Conservation (phyloP, 129 eudicot species). For the Escallonia rubra region DNA sequence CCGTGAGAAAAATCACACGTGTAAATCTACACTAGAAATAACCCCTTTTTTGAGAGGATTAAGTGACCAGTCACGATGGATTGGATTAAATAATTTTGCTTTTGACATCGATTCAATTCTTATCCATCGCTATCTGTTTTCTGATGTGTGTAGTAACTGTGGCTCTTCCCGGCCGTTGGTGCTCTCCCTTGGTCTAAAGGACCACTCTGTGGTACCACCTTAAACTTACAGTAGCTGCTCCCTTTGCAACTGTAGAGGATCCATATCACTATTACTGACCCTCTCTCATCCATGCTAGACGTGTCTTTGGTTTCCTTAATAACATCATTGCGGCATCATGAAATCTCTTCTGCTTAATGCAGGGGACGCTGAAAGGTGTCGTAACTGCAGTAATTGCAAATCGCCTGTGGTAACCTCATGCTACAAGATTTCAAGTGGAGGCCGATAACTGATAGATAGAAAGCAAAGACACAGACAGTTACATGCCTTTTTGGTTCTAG, state of each 20-base stretch:
- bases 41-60: too few species aligned
- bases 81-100: too few species aligned
- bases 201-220: slow-evolving; percentile 69
- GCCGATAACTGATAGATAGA: too few species aligned
- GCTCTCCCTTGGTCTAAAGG: slow-evolving; percentile 84
- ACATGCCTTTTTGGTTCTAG: too few species aligned
- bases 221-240: not conserved
- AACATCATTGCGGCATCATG: not conserved
- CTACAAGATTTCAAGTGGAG: not conserved
- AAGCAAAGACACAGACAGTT: too few species aligned
- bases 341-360: slow-evolving; percentile 19
- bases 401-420: slow-evolving; percentile 48
- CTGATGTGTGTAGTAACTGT: slow-evolving; percentile 36
- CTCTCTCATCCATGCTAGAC: not conserved
- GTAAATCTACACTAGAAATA: too few species aligned
- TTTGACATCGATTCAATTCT: too few species aligned
- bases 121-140: too few species aligned
- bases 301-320: not conserved
- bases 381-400: slow-evolving; percentile 64
- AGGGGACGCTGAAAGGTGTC: slow-evolving; percentile 66
- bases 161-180: slow-evolving; percentile 69
- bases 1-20: too few species aligned
- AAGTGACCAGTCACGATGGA: too few species aligned
- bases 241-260: not conserved
- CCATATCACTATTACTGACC: too few species aligned